Evolutionary conservation across 305 asterid genomes (phyloP), one percentile per base, ranked within the genome.

Genomic region (Fraxinus ornus): DNA sequence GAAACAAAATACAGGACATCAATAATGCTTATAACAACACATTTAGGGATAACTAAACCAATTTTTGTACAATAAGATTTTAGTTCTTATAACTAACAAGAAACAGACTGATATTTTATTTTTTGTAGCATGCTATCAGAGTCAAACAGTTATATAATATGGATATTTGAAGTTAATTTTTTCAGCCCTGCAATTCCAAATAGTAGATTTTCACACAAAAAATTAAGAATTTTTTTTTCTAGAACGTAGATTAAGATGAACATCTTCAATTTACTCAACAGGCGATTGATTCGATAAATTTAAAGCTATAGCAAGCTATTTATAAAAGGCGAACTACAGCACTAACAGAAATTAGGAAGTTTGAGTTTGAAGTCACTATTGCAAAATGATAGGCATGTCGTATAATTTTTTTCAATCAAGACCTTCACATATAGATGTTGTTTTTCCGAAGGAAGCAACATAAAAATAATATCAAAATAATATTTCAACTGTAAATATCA

Each of bases 401-500:
- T 64, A 64, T 24, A 64, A 64, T 22, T 64, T 64, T 21, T 22
- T 64, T 21, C 33, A 64, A 24, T 64, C 21, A 55, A 60, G 44
- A 60, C 15, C 47, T 75, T 32, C 64, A 52, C 64, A 10, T 19
- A 44, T 19, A 49, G 75, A 74, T 47, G 77, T 0, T 15, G 77
- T 30, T 49, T 71, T 35, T 60, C 17, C 62, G 3, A 22, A 9
- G 19, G 52, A 55, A 36, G 74, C 83, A 82, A 77, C 76, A 28
- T 37, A 15, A 49, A 28, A 9, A 19, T 9, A 60, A 7, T 73
- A 35, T 75, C 17, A 4, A 13, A 55, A 21, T 32, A 82, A 28
- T 62, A 41, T 22, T 44, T 81, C 33, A 81, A 73, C 74, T 47
- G 26, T 44, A 81, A 57, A 64, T n/a, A 83, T 47, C 49, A 80